phyloP scores from a whole-genome alignment of 2,329 filamentous ascomycete species.

The Fusarium sulawesiense region DNA sequence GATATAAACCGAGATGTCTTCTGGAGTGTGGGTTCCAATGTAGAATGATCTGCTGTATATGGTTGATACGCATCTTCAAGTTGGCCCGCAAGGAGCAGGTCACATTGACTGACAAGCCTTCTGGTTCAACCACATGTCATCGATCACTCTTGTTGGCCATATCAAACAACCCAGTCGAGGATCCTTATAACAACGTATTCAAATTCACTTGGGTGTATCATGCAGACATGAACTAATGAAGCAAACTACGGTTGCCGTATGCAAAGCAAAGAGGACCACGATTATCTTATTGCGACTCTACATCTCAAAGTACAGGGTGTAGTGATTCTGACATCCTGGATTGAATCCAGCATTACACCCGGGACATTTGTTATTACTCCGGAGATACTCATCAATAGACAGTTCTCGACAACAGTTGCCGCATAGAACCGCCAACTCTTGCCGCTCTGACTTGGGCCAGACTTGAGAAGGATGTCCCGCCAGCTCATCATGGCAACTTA shows the following conservation, averaged over 20 bases:
- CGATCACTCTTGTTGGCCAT: background rate
- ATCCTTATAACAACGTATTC: background rate
- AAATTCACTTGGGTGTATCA: background rate
- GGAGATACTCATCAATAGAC: conserved; percentile 5
- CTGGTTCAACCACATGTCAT: background rate
- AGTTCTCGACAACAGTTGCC: conserved; percentile 3
- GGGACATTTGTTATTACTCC: background rate
- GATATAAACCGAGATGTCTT: background rate
- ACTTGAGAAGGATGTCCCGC: conserved; percentile 1
- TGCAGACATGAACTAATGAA: background rate
- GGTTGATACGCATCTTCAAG: background rate
- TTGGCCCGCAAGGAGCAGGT: background rate
- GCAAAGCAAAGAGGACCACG: background rate
- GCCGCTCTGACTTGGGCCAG: conserved; percentile 10
- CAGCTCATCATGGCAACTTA: conserved; percentile 21
- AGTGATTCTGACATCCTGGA: conserved; percentile 22
- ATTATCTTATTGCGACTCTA: background rate
- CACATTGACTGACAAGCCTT: background rate
- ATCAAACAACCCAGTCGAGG: background rate
- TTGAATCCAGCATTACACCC: conserved; percentile 17
- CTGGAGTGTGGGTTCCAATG: background rate
- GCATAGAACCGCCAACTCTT: conserved; percentile 14
- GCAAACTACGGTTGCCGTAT: background rate
- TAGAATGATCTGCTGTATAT: background rate
- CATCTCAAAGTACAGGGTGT: conserved; percentile 14